Evolutionary conservation across 768 basidiomycete genomes (phyloP).

Genomic region (Cubamyces sp.): DNA sequence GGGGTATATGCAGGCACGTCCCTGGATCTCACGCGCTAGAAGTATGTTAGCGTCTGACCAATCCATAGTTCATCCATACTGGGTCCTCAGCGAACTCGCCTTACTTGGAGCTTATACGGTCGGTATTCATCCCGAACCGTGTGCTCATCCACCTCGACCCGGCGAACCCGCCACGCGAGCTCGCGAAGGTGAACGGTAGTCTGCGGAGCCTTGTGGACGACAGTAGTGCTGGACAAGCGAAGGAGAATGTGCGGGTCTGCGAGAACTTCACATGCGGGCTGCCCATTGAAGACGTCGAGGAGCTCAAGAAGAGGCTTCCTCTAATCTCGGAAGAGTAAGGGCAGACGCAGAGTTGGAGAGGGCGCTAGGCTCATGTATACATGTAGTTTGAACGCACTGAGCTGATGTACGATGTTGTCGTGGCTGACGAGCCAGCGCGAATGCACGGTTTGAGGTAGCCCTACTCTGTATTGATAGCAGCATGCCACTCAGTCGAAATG

Average conservation of each 20-base stretch:
- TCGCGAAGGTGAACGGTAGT: slow-evolving; percentile 28
- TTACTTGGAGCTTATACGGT: slow-evolving; percentile 22
- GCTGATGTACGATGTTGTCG: too few species aligned
- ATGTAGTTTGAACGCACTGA: too few species aligned
- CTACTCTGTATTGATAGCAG: too few species aligned
- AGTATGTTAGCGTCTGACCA: not conserved
- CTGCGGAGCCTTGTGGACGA: slow-evolving; percentile 24
- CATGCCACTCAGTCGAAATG: too few species aligned
- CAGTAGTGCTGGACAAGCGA: not conserved
- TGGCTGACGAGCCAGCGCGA: too few species aligned
- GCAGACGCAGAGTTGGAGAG: too few species aligned
- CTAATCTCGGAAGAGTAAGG: not conserved
- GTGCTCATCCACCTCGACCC: slow-evolving; percentile 33
- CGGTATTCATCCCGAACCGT: slow-evolving; percentile 28
- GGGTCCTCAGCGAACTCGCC: slow-evolving; percentile 2
- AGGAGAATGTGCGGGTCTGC: slow-evolving; percentile 31
- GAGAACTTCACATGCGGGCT: slow-evolving; percentile 33
- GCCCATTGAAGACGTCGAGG: slow-evolving; percentile 28
- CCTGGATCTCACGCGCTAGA: not conserved
- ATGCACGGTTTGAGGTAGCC: too few species aligned
- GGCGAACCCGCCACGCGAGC: slow-evolving; percentile 23
- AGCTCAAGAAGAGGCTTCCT: slow-evolving; percentile 23
- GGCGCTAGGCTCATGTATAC: too few species aligned
- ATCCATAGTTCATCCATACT: slow-evolving; percentile 27
- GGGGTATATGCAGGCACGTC: slow-evolving; percentile 30